Conservation (phyloP, 768 basidiomycete species). For the Daedalea quercina region DNA sequence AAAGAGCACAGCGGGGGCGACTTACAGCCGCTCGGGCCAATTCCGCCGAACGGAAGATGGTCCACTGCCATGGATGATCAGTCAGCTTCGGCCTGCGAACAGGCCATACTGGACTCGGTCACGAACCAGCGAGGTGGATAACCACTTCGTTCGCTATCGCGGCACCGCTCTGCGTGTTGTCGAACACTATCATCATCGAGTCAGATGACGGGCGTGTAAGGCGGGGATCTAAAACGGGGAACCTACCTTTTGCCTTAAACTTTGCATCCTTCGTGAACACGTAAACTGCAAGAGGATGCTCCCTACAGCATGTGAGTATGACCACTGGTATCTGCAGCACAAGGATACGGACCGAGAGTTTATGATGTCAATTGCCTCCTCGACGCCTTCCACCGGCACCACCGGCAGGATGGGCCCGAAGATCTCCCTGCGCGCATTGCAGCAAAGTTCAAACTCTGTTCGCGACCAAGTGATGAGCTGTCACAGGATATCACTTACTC, state of each 20-base stretch:
- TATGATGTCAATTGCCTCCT: slow-evolving; percentile 64
- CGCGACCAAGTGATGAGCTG: background rate
- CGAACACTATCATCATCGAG: slow-evolving; percentile 34
- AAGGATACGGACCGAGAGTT: slow-evolving; percentile 39
- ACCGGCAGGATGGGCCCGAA: slow-evolving; percentile 81
- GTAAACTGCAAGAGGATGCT: slow-evolving; percentile 68
- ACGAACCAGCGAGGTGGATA: slow-evolving; percentile 7
- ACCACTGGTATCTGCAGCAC: background rate
- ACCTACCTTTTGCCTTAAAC: slow-evolving; percentile 53
- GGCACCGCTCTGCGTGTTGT: slow-evolving; percentile 62
- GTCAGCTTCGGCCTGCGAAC: background rate
- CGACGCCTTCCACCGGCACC: slow-evolving; percentile 55
- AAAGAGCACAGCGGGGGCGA: background rate
- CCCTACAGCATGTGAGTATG: slow-evolving; percentile 28
- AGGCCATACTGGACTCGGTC: background rate
- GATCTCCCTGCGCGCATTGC: slow-evolving; percentile 54
- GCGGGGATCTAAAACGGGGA: background rate
- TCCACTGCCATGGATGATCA: slow-evolving; percentile 30
- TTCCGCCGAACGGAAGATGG: slow-evolving; percentile 70
- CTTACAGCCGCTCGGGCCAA: slow-evolving; percentile 69
- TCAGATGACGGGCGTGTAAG: background rate
- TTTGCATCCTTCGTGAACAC: slow-evolving; percentile 55
- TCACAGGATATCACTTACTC: slow-evolving; percentile 40
- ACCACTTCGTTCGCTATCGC: slow-evolving; percentile 49
- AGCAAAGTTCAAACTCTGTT: background rate